Evolutionary conservation across 495 filamentous ascomycete genomes (phyloP).

Genomic region (Thermothielavioides terrestris): DNA sequence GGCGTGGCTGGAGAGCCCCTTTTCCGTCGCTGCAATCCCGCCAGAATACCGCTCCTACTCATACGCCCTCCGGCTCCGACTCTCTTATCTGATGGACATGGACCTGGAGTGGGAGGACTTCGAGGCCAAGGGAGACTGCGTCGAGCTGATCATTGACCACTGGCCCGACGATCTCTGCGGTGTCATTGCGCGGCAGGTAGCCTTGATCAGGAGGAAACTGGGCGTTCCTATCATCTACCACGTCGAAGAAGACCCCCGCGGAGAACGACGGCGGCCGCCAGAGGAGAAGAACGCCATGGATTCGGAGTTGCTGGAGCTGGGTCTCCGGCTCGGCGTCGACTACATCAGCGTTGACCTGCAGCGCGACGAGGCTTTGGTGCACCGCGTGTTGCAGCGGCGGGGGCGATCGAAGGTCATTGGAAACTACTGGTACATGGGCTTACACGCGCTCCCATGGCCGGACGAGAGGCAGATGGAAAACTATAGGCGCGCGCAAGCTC

Average conservation of each 20-base stretch:
- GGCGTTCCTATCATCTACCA: conserved; percentile 62
- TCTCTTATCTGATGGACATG: conserved; percentile 50
- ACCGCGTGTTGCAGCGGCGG: conserved; percentile 46
- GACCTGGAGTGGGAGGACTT: conserved; percentile 51
- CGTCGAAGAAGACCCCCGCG: conserved; percentile 47
- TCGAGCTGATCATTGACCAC: conserved; percentile 62
- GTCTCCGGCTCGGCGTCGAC: conserved; percentile 64
- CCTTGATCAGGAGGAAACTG: conserved; percentile 53
- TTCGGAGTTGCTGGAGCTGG: conserved; percentile 54
- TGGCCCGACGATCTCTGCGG: conserved; percentile 45
- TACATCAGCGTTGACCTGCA: conserved; percentile 61
- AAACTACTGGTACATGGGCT: conserved; percentile 45
- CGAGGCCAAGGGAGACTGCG: conserved; percentile 61
- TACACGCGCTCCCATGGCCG: conserved; percentile 51
- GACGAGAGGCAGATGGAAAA: conserved; percentile 48
- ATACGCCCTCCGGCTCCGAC: conserved; percentile 54
- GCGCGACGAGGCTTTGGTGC: conserved; percentile 42
- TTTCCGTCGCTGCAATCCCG: conserved; percentile 60
- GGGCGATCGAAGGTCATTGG: conserved; percentile 72
- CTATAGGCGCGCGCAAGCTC: conserved; percentile 47
- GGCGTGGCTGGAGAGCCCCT: conserved; percentile 58
- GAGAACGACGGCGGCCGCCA: conserved; percentile 29
- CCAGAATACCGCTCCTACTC: conserved; percentile 58
- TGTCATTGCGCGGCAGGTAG: conserved; percentile 48
- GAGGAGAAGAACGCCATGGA: conserved; percentile 44